Evolutionary conservation across 148 eudicot genomes (phyloP), one percentile per base, ranked within the genome.

Genomic region (Heliamphora exappendiculata): DNA sequence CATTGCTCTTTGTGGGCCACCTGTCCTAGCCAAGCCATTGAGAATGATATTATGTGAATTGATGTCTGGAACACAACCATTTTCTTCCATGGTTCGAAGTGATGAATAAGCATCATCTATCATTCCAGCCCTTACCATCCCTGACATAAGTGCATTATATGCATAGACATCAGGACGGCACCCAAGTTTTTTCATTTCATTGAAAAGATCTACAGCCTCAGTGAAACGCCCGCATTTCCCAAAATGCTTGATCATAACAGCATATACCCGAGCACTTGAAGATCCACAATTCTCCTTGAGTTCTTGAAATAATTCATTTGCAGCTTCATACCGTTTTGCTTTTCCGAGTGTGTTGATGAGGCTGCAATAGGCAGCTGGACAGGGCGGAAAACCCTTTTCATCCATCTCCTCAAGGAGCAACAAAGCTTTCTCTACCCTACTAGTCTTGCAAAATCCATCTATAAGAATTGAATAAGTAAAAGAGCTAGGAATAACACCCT

Each of bases 341-440:
- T 87, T 91, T 74, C 98, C 98, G 28, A 95, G 94, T 49, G 84
- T 70, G 70, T 89, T 92, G 72, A 95, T 95, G 80, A 95, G 84
- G 80, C 96, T 95, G 81, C 98, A 95, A 75, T 95, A 95, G 2
- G 98, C 98, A 75, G 98, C 92, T 66, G 98, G 96, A 60, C 94
- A 90, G 39, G 98, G 97, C 51, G 96, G 96, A 75, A 95, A 90
- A 59, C 97, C 94, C 81, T 91, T 89, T 78, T 95, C 98, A 62
- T 95, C 98, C 98, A 95, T 92, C 88, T 95, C 98, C 79, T 95
- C 98, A 8, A 95, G 96, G 82, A 95, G 84, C 66, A 88, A 58
- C 67, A 95, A 78, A 44, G 98, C 98, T 80, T 95, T 89, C 82
- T 91, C 92, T 22, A 95, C 84, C 80, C 87, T 86, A 70, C 89